Evolutionary conservation across 176 grass and related monocot genomes (phyloP).

Genomic region (Paspalum notatum): DNA sequence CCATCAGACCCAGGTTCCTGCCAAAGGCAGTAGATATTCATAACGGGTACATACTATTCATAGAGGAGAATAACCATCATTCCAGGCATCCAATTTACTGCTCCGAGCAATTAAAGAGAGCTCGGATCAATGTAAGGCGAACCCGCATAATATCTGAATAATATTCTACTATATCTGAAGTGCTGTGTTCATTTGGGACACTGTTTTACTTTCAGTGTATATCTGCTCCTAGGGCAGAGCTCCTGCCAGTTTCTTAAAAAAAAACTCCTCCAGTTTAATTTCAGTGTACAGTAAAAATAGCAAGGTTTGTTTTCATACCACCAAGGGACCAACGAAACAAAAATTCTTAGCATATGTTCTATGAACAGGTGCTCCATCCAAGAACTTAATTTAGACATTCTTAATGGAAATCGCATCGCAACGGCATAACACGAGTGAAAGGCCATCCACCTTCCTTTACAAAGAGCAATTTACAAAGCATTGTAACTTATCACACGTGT

Average conservation of each 20-base stretch:
- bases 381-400: neutral
- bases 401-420: no score
- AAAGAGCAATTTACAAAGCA: neutral
- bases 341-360: neutral
- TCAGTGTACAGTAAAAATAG: neutral
- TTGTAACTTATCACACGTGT: no score
- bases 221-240: no score
- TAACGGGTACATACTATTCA: slow-evolving; percentile 13
- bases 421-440: neutral
- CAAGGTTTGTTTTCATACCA: neutral
- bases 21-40: slow-evolving; percentile 58
- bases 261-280: no score
- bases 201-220: neutral
- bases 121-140: slow-evolving; percentile 16
- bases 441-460: no score
- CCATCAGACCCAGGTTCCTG: slow-evolving; percentile 74
- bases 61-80: slow-evolving; percentile 41
- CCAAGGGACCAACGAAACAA: no score
- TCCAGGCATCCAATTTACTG: slow-evolving; percentile 7
- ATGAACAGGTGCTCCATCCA: neutral
- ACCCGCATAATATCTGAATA: slow-evolving; percentile 12
- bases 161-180: neutral
- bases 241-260: no score
- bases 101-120: slow-evolving; percentile 2
- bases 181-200: neutral